phyloP scores from a whole-genome alignment of 148 eudicot species.

The Chenopodium quinoa region DNA sequence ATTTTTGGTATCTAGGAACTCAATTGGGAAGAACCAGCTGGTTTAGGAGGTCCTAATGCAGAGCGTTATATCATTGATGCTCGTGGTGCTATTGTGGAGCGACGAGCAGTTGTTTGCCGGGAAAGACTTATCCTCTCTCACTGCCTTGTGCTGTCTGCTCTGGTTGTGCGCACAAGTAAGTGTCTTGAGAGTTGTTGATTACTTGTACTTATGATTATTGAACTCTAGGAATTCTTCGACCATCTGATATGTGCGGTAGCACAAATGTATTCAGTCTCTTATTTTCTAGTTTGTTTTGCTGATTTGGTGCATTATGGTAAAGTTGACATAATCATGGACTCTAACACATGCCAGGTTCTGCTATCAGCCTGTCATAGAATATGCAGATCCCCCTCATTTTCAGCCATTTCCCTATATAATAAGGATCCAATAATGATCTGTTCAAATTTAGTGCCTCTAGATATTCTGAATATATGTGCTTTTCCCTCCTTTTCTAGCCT shows the following conservation, averaged over 20 bases:
- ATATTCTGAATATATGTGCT: background rate
- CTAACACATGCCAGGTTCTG: background rate
- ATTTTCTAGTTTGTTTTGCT: background rate
- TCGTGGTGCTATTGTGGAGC: conserved; percentile 88
- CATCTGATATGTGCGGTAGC: conserved; percentile 1
- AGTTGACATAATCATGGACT: background rate
- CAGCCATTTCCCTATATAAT: background rate
- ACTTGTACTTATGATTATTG: background rate
- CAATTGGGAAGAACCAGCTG: conserved; percentile 86
- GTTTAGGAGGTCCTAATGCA: conserved; percentile 80
- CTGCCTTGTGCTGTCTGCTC: conserved; percentile 85
- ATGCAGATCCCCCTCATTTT: no score
- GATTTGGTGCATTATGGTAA: background rate
- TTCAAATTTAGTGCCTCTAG: background rate
- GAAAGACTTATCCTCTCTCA: conserved; percentile 91
- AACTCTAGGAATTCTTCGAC: background rate
- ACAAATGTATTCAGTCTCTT: background rate
- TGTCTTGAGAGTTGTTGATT: conserved; percentile 4
- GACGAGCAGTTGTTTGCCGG: conserved; percentile 83
- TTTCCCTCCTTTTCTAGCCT: background rate
- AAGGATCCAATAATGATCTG: background rate
- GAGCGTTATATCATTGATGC: conserved; percentile 81
- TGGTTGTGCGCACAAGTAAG: conserved; percentile 92
- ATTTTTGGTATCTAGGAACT: conserved; percentile 59
- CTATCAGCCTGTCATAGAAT: background rate